phyloP scores from a whole-genome alignment of 306 rosid species.

The Lathyrus tuberosus region DNA sequence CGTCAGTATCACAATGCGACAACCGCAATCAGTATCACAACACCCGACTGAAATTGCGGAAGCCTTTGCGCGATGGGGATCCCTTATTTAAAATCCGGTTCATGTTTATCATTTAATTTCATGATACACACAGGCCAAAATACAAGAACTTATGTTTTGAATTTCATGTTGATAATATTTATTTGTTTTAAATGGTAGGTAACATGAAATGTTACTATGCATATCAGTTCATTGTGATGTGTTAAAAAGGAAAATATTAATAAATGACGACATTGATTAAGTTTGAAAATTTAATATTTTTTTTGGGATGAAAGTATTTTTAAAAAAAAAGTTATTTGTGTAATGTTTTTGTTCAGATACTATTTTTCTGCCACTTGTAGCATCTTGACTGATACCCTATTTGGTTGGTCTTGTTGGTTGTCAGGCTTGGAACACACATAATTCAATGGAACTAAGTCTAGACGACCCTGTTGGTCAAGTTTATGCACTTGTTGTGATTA shows the following conservation, averaged over 20 bases:
- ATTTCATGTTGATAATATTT: not conserved
- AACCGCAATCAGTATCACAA: too few species aligned
- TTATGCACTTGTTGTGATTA: too few species aligned
- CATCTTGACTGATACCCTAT: constrained; percentile 16
- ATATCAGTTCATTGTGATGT: not conserved
- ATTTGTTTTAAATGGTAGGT: constrained; percentile 4
- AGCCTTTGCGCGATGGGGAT: too few species aligned
- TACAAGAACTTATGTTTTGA: not conserved
- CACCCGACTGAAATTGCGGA: too few species aligned
- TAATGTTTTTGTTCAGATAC: not conserved
- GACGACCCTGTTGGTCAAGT: too few species aligned
- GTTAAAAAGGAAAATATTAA: not conserved
- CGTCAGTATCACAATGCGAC: too few species aligned
- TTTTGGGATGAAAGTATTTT: not conserved
- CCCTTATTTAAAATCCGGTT: too few species aligned
- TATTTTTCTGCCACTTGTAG: not conserved
- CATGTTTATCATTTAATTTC: constrained; percentile 22
- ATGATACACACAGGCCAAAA: not conserved
- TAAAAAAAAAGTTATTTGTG: not conserved
- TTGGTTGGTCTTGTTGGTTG: constrained; percentile 45
- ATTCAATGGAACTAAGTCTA: too few species aligned
- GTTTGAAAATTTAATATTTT: not conserved
- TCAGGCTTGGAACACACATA: constrained; percentile 93
- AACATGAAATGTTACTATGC: not conserved
- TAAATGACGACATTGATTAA: not conserved